These are phyloP conservation scores for Xylaria hypoxylon DNA, from an alignment of 2,329 filamentous ascomycete genomes.

Conservation along the genomic window DNA sequence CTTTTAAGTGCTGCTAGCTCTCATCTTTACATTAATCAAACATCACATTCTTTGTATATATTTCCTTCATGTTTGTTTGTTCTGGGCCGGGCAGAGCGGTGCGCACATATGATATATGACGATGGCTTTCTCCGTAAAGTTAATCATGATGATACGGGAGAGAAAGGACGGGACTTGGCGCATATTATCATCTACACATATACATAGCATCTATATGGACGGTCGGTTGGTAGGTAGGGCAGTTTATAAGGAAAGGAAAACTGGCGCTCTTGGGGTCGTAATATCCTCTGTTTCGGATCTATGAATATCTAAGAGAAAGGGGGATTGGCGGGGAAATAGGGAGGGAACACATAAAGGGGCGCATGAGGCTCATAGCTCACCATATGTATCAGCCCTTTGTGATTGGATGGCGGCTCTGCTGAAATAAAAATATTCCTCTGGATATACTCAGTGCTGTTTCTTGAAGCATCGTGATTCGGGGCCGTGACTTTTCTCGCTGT, in stretches of 20 bases:
- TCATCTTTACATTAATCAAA: constrained; percentile 5
- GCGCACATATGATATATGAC: constrained; percentile 36
- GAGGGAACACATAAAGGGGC: constrained; percentile 13
- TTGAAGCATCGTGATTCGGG: not conserved
- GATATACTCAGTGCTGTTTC: not conserved
- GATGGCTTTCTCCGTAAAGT: constrained; percentile 24
- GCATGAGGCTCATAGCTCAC: constrained; percentile 2
- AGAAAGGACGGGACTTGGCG: constrained; percentile 17
- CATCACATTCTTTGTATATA: constrained; percentile 37
- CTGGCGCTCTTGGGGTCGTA: constrained; percentile 31
- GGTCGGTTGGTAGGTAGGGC: constrained; percentile 25
- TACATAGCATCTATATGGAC: constrained; percentile 33
- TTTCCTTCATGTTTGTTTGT: constrained; percentile 23
- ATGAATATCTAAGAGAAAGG: constrained; percentile 10
- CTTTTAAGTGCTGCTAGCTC: constrained; percentile 37
- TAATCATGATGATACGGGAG: constrained; percentile 21
- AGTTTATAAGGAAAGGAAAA: constrained; percentile 34
- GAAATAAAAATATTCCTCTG: not conserved
- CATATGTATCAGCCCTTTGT: not conserved
- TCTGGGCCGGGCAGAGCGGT: constrained; percentile 18
- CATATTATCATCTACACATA: constrained; percentile 29
- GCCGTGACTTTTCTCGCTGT: not conserved
- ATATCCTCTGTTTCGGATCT: constrained; percentile 29
- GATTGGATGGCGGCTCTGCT: constrained; percentile 12
- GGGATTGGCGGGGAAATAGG: not conserved